Conservation (phyloP, 2,329 filamentous ascomycete genomes). For the Catunica adiposa region DNA sequence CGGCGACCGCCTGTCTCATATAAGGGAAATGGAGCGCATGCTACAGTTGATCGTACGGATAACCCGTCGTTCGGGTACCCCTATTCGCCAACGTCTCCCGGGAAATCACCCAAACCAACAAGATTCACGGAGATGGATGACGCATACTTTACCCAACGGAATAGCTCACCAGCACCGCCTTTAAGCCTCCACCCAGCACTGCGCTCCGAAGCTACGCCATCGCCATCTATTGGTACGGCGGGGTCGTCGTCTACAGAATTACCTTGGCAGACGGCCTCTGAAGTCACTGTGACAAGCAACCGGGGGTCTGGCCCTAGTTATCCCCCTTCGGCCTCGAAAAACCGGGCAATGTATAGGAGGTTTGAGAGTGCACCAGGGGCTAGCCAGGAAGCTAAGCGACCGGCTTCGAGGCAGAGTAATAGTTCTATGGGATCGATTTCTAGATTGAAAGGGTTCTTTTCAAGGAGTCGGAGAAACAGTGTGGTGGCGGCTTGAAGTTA, state of each 20-base stretch:
- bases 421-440: not conserved
- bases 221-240: not conserved
- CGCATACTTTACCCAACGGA: not conserved
- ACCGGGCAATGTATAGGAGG: not conserved
- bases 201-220: not conserved
- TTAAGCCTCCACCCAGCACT: not conserved
- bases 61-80: not conserved
- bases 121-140: conserved; percentile 3
- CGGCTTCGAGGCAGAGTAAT: conserved; percentile 1
- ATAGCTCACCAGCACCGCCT: not conserved
- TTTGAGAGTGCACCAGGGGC: not conserved
- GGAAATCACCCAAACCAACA: not conserved
- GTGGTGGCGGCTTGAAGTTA: not conserved
- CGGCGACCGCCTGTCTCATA: conserved; percentile 5
- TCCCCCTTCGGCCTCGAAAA: not conserved
- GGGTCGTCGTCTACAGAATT: not conserved
- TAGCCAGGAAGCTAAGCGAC: not conserved
- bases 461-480: not conserved
- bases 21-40: not conserved
- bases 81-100: not conserved
- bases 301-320: not conserved
- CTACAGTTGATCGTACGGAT: not conserved
- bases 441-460: not conserved
- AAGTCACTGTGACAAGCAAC: not conserved
- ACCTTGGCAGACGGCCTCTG: not conserved